Conservation (phyloP, 768 basidiomycete genomes). For the Trametes maxima region DNA sequence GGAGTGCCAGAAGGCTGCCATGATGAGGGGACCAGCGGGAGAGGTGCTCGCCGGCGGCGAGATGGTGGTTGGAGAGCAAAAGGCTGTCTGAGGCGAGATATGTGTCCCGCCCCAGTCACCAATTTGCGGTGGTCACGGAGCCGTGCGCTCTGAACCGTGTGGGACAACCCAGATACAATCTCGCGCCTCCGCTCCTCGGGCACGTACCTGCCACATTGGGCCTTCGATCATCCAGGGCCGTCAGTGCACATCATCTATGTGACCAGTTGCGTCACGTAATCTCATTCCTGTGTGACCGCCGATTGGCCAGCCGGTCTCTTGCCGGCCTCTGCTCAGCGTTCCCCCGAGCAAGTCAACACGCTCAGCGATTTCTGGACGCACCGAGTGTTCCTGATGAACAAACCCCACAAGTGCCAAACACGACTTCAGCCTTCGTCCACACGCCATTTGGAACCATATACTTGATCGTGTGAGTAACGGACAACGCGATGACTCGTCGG, state of each 20-base stretch:
- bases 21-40: not conserved
- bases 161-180: slow-evolving; percentile 3
- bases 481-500: no score
- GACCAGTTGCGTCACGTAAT: slow-evolving; percentile 1
- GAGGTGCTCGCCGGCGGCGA: not conserved
- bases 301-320: not conserved
- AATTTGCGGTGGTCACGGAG: not conserved
- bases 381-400: no score
- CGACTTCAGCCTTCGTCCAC: no score
- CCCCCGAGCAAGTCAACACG: no score
- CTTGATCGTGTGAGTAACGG: no score
- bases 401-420: no score
- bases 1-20: slow-evolving; percentile 18
- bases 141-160: slow-evolving; percentile 12
- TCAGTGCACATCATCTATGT: slow-evolving; percentile 6
- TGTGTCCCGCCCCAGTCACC: slow-evolving; percentile 6
- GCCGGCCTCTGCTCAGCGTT: not conserved
- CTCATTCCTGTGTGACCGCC: not conserved
- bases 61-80: slow-evolving; percentile 1
- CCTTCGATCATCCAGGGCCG: not conserved
- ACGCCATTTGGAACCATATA: no score
- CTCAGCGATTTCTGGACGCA: no score
- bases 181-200: not conserved
- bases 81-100: slow-evolving; percentile 5
- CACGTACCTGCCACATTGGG: not conserved